Evolutionary conservation across 1,139 yeast species (phyloP).

Genomic region (Candida smagusa): DNA sequence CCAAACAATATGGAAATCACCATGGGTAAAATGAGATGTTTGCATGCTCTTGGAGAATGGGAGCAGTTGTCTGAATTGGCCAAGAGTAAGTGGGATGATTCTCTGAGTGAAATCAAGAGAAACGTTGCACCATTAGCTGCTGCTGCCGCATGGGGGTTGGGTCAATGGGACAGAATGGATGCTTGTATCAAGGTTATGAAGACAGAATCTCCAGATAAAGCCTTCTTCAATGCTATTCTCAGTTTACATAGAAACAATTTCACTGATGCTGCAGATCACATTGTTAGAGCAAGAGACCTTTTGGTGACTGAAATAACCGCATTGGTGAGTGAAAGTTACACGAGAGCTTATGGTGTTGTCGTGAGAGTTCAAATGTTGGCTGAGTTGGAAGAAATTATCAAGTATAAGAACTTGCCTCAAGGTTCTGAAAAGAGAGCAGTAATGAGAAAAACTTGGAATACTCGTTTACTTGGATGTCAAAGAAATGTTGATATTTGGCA

Average conservation of each 20-base stretch:
- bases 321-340: slow-evolving; percentile 90
- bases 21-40: slow-evolving; percentile 97
- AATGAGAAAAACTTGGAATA: slow-evolving; percentile 92
- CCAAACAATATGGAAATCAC: slow-evolving; percentile 72
- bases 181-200: slow-evolving; percentile 88
- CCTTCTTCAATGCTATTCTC: slow-evolving; percentile 89
- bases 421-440: slow-evolving; percentile 73
- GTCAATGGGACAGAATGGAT: slow-evolving; percentile 97
- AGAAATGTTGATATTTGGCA: slow-evolving; percentile 98
- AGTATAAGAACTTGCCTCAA: slow-evolving; percentile 79
- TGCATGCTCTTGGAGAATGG: slow-evolving; percentile 98
- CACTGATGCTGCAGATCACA: slow-evolving; percentile 75
- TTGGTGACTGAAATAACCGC: slow-evolving; percentile 94
- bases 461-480: slow-evolving; percentile 88
- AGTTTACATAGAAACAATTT: slow-evolving; percentile 84
- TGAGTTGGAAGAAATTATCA: slow-evolving; percentile 91
- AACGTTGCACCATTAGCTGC: slow-evolving; percentile 98
- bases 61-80: slow-evolving; percentile 86
- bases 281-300: slow-evolving; percentile 79
- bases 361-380: slow-evolving; percentile 97
- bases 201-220: slow-evolving; percentile 87
- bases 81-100: slow-evolving; percentile 75
- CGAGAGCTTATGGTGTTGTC: slow-evolving; percentile 94
- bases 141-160: slow-evolving; percentile 99
- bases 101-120: slow-evolving; percentile 70